A percentile compares a stretch with the other conserved stretches of the same genome.
phyloP scores from a whole-genome alignment of 2,329 filamentous ascomycete genomes.

The Acrodontium crateriforme region DNA sequence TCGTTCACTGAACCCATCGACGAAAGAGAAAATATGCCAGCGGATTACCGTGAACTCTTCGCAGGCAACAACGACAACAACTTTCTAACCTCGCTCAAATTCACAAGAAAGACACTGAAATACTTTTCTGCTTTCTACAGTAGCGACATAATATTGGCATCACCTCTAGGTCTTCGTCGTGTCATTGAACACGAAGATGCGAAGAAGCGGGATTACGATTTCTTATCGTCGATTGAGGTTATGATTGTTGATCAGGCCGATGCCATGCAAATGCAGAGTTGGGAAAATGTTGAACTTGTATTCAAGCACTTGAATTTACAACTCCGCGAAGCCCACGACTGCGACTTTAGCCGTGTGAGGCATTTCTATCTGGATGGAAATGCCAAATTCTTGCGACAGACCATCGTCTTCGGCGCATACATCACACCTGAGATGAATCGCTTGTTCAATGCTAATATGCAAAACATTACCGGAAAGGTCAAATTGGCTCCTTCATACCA shows the following conservation, averaged over 20 bases:
- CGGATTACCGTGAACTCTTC: slow-evolving; percentile 81
- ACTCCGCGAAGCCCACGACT: slow-evolving; percentile 68
- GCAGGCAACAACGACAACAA: slow-evolving; percentile 94
- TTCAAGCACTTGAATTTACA: slow-evolving; percentile 85
- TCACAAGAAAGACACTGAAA: slow-evolving; percentile 90
- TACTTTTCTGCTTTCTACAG: slow-evolving; percentile 93
- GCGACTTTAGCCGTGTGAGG: slow-evolving; percentile 82
- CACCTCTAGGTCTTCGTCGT: slow-evolving; percentile 76
- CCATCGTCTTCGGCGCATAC: slow-evolving; percentile 66
- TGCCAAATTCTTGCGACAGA: slow-evolving; percentile 70
- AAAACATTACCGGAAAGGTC: slow-evolving; percentile 66
- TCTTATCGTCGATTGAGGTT: slow-evolving; percentile 84
- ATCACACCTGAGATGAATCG: slow-evolving; percentile 79
- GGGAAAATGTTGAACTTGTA: slow-evolving; percentile 88
- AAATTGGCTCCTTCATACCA: slow-evolving; percentile 56
- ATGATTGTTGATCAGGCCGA: slow-evolving; percentile 85
- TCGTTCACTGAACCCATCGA: slow-evolving; percentile 58
- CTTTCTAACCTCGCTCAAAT: slow-evolving; percentile 91
- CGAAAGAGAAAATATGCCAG: slow-evolving; percentile 53
- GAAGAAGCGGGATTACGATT: slow-evolving; percentile 69
- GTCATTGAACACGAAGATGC: slow-evolving; percentile 69
- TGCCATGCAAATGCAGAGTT: slow-evolving; percentile 92
- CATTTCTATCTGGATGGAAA: slow-evolving; percentile 88
- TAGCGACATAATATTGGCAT: slow-evolving; percentile 87
- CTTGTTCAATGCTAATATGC: slow-evolving; percentile 60